Base-by-base conservation (phyloP, 139 green algal genomes). In the Chlamydomonas asymmetrica region DNA sequence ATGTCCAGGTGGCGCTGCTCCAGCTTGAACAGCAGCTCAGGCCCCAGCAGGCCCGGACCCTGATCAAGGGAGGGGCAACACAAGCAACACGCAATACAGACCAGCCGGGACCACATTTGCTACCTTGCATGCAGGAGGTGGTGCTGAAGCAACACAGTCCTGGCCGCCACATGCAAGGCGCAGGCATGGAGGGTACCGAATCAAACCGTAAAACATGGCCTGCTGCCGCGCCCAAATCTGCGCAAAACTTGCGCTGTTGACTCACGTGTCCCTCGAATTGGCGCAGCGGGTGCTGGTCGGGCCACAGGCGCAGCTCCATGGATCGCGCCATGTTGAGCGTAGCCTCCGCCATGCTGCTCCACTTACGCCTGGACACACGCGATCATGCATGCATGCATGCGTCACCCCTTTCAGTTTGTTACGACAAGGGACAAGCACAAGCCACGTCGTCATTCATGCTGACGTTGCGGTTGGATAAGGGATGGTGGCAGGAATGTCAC, bases 301-400 rank as follows among this genome's bases (percentile, higher is more conserved):
- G 88, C 96, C 96, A 99, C 73, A 97, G 80, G 23, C 91, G 86
- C 75, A 82, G 79, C 83, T 99, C 96, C 63, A 98, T 82, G 1
- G 67, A 52, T 16, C 45, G 45, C 18, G 45, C 68, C 68, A 86
- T 66, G 22, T 64, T 61, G 8, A 87, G 72, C 67, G 66, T 79
- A 5, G 62, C 75, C 38, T 74, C 59, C 2, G 79, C 56, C 68
- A 85, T 69, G 50, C 43, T 73, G 73, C 68, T 70, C 79, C 79
- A 85, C 79, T 85, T 85, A 68, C 74, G 70, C 40, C 80, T 80
- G 56, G 6, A 48, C n/a, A n/a, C n/a, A n/a, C n/a, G n/a, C n/a
- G n/a, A n/a, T n/a, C n/a, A n/a, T n/a, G n/a, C n/a, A n/a, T n/a
- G n/a, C n/a, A n/a, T n/a, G n/a, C n/a, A n/a, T n/a, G n/a, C n/a